These are phyloP conservation scores for Moricandia arvensis DNA, from an alignment of 345 rosid genomes.

Conservation along the genomic window DNA sequence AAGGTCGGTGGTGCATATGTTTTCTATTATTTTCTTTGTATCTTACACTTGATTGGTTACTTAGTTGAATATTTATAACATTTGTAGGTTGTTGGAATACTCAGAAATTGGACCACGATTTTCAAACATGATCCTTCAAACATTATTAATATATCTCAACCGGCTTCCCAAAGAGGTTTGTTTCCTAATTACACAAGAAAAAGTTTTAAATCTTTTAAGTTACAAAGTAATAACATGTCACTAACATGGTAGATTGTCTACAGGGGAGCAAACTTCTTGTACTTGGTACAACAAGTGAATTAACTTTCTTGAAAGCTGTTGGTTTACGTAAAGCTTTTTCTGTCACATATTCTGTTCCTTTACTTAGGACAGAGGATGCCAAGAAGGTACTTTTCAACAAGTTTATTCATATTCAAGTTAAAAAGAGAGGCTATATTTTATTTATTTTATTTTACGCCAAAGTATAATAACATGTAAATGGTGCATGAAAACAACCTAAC, in stretches of 20 bases:
- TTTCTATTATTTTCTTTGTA: not conserved
- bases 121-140: not conserved
- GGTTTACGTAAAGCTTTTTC: slow-evolving; percentile 76
- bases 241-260: slow-evolving; percentile 19
- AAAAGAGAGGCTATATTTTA: not conserved
- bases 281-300: slow-evolving; percentile 40
- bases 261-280: slow-evolving; percentile 93
- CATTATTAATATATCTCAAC: not conserved
- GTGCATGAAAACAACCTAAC: not conserved
- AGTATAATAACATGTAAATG: not conserved
- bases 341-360: slow-evolving; percentile 71
- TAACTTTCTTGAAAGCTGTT: slow-evolving; percentile 34
- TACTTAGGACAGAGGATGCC: slow-evolving; percentile 65
- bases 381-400: slow-evolving; percentile 58
- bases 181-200: not conserved
- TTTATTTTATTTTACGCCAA: not conserved
- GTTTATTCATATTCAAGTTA: not conserved
- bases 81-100: not conserved
- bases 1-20: slow-evolving; percentile 57
- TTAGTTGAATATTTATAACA: not conserved
- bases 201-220: slow-evolving; percentile 42
- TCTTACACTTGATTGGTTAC: slow-evolving; percentile 27
- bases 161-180: not conserved
- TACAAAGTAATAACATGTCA: slow-evolving; percentile 42
- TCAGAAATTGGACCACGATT: not conserved